These are phyloP conservation scores for Alternaria postmessia DNA, from an alignment of 2,329 filamentous ascomycete species.

Conservation along the genomic window DNA sequence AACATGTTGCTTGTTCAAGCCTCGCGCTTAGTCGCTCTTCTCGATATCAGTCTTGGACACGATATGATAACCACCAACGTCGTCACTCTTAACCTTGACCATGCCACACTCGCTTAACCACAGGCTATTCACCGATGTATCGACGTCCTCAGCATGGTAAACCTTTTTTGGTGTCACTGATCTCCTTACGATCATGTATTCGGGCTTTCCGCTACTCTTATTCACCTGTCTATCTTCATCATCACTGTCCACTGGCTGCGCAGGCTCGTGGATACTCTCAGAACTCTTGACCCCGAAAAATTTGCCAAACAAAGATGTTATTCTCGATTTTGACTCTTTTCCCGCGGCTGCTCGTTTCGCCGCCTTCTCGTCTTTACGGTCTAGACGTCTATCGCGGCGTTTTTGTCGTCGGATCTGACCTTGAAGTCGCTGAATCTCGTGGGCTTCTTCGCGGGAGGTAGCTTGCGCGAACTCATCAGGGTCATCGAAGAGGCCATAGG, in stretches of 20 bases:
- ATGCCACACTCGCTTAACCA: conserved; percentile 26
- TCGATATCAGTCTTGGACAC: conserved; percentile 17
- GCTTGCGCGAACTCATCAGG: conserved; percentile 11
- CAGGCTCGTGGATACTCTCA: not conserved
- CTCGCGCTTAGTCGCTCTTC: conserved; percentile 1
- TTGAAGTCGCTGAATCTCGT: conserved; percentile 5
- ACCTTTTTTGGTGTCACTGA: conserved; percentile 4
- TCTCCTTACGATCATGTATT: conserved; percentile 7
- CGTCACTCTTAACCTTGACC: conserved; percentile 21
- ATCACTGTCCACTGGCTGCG: not conserved
- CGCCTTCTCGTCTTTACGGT: conserved; percentile 1
- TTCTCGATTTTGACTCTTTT: not conserved
- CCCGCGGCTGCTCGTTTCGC: conserved; percentile 1
- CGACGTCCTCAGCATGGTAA: conserved; percentile 10
- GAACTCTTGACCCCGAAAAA: not conserved
- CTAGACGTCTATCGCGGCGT: conserved; percentile 1
- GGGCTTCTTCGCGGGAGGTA: conserved; percentile 1
- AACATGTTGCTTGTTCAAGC: not conserved
- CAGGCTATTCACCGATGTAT: conserved; percentile 12
- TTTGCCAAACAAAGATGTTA: not conserved
- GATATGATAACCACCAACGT: conserved; percentile 20
- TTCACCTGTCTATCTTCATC: not conserved
- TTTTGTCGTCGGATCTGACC: conserved; percentile 5
- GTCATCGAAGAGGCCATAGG: conserved; percentile 31
- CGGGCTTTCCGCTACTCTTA: not conserved